Evolutionary conservation across 768 basidiomycete species (phyloP).

Genomic region (Amyloporia xantha): DNA sequence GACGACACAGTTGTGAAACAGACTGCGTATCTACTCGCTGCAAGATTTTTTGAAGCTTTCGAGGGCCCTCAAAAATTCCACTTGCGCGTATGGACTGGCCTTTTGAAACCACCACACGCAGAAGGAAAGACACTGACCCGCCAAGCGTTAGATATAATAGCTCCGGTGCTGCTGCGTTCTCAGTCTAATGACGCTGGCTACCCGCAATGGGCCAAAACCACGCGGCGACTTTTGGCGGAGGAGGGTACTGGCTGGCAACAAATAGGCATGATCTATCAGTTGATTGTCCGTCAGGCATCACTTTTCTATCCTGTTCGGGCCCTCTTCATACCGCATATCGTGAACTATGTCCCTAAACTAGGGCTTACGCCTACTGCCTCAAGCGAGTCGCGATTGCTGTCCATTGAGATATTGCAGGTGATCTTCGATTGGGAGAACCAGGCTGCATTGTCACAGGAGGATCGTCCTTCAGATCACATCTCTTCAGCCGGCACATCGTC

Average conservation of each 20-base stretch:
- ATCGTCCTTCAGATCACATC: constrained; percentile 5
- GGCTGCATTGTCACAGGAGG: constrained; percentile 25
- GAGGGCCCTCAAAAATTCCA: constrained; percentile 90
- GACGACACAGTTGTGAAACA: constrained; percentile 93
- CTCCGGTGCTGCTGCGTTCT: constrained; percentile 68
- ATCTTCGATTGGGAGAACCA: constrained; percentile 93
- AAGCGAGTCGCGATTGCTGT: constrained; percentile 75
- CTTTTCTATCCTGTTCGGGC: constrained; percentile 92
- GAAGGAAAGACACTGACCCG: constrained; percentile 73
- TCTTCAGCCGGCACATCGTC: background rate
- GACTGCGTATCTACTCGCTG: constrained; percentile 83
- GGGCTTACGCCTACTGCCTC: constrained; percentile 71
- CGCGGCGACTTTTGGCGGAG: constrained; percentile 80
- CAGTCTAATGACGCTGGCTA: constrained; percentile 52
- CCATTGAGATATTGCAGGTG: constrained; percentile 86
- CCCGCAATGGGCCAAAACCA: constrained; percentile 79
- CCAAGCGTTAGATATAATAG: constrained; percentile 82
- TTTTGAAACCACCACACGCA: constrained; percentile 75
- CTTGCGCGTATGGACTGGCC: constrained; percentile 81
- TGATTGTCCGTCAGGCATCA: constrained; percentile 85
- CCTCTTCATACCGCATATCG: constrained; percentile 89
- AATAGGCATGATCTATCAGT: constrained; percentile 78
- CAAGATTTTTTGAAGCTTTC: constrained; percentile 86
- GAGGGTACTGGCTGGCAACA: constrained; percentile 70
- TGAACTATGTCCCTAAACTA: constrained; percentile 81